These are phyloP conservation scores for Citrus reticulata DNA, from an alignment of 345 rosid genomes.

Conservation along the genomic window DNA sequence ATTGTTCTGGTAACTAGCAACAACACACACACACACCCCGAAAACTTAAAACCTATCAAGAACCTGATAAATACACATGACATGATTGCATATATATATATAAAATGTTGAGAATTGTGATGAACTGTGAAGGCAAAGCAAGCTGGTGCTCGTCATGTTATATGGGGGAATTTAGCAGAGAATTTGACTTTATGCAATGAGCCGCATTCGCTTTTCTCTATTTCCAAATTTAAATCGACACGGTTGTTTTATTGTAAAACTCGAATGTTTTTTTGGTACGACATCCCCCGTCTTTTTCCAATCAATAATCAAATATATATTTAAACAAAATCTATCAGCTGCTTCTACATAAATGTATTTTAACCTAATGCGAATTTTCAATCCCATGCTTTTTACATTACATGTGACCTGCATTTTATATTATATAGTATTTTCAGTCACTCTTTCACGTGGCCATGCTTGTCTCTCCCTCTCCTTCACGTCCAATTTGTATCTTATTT, in stretches of 20 bases:
- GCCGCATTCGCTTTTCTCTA: slow-evolving; percentile 29
- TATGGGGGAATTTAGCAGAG: background rate
- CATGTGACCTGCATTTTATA: slow-evolving; percentile 18
- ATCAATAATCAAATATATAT: slow-evolving; percentile 6
- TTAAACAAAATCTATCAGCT: slow-evolving; percentile 23
- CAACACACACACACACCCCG: no score
- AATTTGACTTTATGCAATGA: slow-evolving; percentile 21
- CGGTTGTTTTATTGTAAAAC: slow-evolving; percentile 35
- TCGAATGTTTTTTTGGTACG: slow-evolving; percentile 37
- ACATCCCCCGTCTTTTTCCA: slow-evolving; percentile 26
- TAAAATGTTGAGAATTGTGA: no score
- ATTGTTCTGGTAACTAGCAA: no score
- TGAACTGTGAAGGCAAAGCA: background rate
- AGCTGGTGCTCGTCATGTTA: background rate
- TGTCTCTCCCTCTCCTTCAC: slow-evolving; percentile 11
- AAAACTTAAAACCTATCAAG: no score
- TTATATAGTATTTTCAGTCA: background rate
- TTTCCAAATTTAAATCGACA: slow-evolving; percentile 26
- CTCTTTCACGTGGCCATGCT: slow-evolving; percentile 20
- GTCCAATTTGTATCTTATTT: background rate
- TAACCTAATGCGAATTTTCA: slow-evolving; percentile 23
- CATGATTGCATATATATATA: no score
- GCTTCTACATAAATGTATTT: slow-evolving; percentile 33
- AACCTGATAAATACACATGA: no score
- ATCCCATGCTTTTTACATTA: background rate